Conservation (phyloP, 345 rosid species). For the Eucalyptus globulus region DNA sequence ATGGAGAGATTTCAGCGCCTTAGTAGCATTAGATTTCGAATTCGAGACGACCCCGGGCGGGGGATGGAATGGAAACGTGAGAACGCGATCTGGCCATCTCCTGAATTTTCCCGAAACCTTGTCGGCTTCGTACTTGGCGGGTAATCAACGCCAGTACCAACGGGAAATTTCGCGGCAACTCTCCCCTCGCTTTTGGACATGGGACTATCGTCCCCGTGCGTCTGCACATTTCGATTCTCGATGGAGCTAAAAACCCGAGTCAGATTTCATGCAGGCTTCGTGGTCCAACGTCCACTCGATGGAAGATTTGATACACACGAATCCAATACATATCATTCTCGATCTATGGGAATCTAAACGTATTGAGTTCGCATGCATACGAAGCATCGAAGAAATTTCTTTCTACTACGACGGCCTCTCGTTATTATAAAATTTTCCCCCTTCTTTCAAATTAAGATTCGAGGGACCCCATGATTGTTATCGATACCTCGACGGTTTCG, state of each 20-base stretch:
- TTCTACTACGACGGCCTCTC: background rate
- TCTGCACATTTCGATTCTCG: background rate
- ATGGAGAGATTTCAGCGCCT: background rate
- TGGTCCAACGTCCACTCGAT: background rate
- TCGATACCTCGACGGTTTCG: background rate
- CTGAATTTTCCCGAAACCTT: background rate
- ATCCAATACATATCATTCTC: background rate
- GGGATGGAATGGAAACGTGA: background rate
- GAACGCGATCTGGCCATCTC: background rate
- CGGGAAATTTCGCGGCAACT: background rate
- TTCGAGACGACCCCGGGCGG: background rate
- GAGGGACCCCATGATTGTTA: background rate
- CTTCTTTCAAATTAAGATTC: background rate
- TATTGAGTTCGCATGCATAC: background rate
- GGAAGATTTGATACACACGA: background rate
- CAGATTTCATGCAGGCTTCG: background rate
- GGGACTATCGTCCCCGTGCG: background rate
- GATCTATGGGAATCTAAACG: fast-evolving
- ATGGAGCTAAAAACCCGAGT: background rate
- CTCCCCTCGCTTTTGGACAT: background rate
- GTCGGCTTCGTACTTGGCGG: background rate
- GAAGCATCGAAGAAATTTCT: background rate
- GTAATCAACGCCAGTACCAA: background rate
- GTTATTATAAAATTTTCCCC: background rate
- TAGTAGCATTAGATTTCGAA: background rate